Base-by-base conservation (phyloP, 768 basidiomycete genomes). In the Pleurotus eryngii region DNA sequence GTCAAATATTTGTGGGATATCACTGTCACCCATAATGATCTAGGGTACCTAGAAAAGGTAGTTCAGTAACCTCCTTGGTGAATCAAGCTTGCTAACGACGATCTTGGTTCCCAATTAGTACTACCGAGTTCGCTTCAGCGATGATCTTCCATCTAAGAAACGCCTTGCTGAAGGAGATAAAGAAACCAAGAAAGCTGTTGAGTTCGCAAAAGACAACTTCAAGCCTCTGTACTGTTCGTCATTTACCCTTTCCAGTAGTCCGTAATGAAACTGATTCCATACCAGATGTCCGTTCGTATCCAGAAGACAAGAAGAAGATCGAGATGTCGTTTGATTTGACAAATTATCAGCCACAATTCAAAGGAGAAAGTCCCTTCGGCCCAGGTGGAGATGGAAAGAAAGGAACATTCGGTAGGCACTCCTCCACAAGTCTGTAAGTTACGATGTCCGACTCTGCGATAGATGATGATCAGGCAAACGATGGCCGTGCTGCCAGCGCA, bases 261-360 rank as follows among this genome's bases (percentile, higher is more conserved):
- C 30, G 7, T 9, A 3, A 35, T 35, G 11, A 4, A 11, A 35
- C n/a, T 17, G 4, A 42, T 14, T 24, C 11, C 38, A 11, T 22
- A 4, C 39, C 24, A 54, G 51, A 75, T 61, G 78, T 77, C 30
- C 70, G 73, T 59, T 76, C 73, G 51, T 76, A 81, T 51, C 71
- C 70, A 5, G 55, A 67, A 24, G 77, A 78, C 61, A 77, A 72
- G 59, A 69, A 66, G 38, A 80, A 76, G 70, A 71, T 80, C 47
- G 80, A 81, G 64, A 81, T 80, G 80, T 77, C 76, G 61, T 81
- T 81, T 64, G 78, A 81, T 60, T 63, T 80, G 27, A 78, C 76
- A 7, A 68, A 74, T 59, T 81, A 79, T 60, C 78, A 79, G 65
- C 74, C 77, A 5, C 47, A 70, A 65, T 70, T 70, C 48, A 62